A percentile compares a stretch with the other conserved stretches of the same genome.
These are phyloP conservation scores for Aspergillus tanneri DNA, from an alignment of 2,329 filamentous ascomycete species.

Conservation along the genomic window DNA sequence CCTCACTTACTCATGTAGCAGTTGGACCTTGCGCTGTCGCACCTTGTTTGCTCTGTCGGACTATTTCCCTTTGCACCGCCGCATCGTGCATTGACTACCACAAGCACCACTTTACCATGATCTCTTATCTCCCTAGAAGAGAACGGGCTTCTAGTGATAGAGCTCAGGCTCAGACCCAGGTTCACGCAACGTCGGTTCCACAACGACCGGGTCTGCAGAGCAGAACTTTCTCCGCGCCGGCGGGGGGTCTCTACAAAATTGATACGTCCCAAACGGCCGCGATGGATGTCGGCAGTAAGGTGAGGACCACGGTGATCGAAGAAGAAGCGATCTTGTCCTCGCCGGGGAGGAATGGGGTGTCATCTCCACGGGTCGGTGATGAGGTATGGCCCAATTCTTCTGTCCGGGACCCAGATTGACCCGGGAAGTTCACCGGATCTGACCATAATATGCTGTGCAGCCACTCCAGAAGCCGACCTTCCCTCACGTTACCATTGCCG, in stretches of 20 bases:
- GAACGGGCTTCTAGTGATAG: slow-evolving; percentile 36
- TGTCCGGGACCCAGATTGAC: background rate
- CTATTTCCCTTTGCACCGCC: slow-evolving; percentile 12
- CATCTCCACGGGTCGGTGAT: slow-evolving; percentile 16
- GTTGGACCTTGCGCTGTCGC: slow-evolving; percentile 25
- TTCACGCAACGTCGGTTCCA: slow-evolving; percentile 21
- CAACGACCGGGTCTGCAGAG: slow-evolving; percentile 33
- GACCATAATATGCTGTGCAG: slow-evolving; percentile 17
- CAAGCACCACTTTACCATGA: slow-evolving; percentile 22
- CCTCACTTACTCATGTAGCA: slow-evolving; percentile 31
- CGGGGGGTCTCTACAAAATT: slow-evolving; percentile 30
- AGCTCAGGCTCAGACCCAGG: slow-evolving; percentile 21
- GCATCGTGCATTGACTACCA: slow-evolving; percentile 14
- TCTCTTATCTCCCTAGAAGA: slow-evolving; percentile 28
- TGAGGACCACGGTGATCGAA: slow-evolving; percentile 29
- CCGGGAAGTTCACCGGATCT: slow-evolving; percentile 9
- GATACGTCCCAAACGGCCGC: slow-evolving; percentile 21
- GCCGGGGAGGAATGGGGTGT: slow-evolving; percentile 16
- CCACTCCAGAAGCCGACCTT: slow-evolving; percentile 32
- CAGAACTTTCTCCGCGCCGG: slow-evolving; percentile 38
- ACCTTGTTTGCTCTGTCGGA: slow-evolving; percentile 21
- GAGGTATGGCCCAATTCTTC: slow-evolving; percentile 27
- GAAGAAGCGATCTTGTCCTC: slow-evolving; percentile 28
- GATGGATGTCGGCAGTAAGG: slow-evolving; percentile 18
- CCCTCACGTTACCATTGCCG: slow-evolving; percentile 59